Conservation (phyloP, 169 alveolate species). For the Cardiosporidium cionae region DNA sequence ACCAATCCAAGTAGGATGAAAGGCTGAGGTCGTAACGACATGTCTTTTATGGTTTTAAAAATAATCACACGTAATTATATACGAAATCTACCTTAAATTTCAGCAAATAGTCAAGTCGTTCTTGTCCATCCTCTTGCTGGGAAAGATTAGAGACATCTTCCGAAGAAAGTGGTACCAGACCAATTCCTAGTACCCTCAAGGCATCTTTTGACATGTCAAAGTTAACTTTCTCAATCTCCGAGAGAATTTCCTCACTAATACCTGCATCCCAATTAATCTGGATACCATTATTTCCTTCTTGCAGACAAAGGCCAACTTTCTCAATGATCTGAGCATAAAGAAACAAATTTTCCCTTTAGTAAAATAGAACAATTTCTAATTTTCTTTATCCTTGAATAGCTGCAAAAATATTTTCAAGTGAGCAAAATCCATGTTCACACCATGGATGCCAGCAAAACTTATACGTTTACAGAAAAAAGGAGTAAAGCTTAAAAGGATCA, state of each 20-base stretch:
- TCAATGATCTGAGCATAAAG: constrained; percentile 3
- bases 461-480: too few relatives aligned
- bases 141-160: constrained; percentile 42
- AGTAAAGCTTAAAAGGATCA: too few relatives aligned
- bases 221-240: constrained; percentile 40
- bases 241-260: neutral
- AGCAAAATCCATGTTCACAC: too few relatives aligned
- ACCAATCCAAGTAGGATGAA: constrained; percentile 63
- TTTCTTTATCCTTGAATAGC: too few relatives aligned
- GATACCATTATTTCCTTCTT: constrained; percentile 14
- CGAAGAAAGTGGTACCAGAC: constrained; percentile 56
- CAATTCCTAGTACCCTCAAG: constrained; percentile 71
- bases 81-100: neutral
- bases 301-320: constrained; percentile 13
- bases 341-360: too few relatives aligned
- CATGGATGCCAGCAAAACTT: too few relatives aligned
- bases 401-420: too few relatives aligned
- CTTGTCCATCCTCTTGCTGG: constrained; percentile 61
- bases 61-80: neutral
- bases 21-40: constrained; percentile 1
- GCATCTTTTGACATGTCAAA: constrained; percentile 58
- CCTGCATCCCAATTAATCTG: constrained; percentile 10
- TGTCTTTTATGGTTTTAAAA: neutral
- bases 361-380: too few relatives aligned
- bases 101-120: constrained; percentile 43